phyloP scores from a whole-genome alignment of 257 asterid species.

The Forsythia viridissima region DNA sequence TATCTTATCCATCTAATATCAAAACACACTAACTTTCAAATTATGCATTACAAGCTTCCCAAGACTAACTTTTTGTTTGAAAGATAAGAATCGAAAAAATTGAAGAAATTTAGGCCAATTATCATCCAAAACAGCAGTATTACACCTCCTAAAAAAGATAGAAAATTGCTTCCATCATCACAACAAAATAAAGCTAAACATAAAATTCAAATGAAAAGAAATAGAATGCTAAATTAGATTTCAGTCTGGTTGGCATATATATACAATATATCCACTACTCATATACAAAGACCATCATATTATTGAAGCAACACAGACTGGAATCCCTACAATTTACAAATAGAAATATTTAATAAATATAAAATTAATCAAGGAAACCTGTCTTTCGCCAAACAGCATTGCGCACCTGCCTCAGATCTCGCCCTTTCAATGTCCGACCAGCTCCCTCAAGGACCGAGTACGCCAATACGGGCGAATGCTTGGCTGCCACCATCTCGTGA shows the following conservation, averaged over 20 bases:
- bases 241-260: slow-evolving; percentile 18
- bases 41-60: not conserved
- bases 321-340: slow-evolving; percentile 10
- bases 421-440: slow-evolving; percentile 79
- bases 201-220: not conserved
- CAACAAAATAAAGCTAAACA: slow-evolving; percentile 8
- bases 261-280: slow-evolving; percentile 32
- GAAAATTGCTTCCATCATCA: not conserved
- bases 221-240: slow-evolving; percentile 8
- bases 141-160: not conserved
- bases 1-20: not conserved
- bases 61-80: not conserved
- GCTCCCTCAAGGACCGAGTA: slow-evolving; percentile 73
- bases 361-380: slow-evolving; percentile 57
- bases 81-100: not conserved
- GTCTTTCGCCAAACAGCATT: slow-evolving; percentile 66
- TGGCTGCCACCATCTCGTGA: slow-evolving; percentile 59
- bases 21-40: not conserved
- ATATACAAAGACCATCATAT: slow-evolving; percentile 24
- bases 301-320: slow-evolving; percentile 22
- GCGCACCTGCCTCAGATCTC: slow-evolving; percentile 79
- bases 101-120: not conserved
- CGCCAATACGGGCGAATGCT: slow-evolving; percentile 50
- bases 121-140: slow-evolving; percentile 1
- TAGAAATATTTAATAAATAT: slow-evolving; percentile 14